These are phyloP conservation scores for Euphorbia celastroides DNA, from an alignment of 441 rosid species.

Conservation along the genomic window DNA sequence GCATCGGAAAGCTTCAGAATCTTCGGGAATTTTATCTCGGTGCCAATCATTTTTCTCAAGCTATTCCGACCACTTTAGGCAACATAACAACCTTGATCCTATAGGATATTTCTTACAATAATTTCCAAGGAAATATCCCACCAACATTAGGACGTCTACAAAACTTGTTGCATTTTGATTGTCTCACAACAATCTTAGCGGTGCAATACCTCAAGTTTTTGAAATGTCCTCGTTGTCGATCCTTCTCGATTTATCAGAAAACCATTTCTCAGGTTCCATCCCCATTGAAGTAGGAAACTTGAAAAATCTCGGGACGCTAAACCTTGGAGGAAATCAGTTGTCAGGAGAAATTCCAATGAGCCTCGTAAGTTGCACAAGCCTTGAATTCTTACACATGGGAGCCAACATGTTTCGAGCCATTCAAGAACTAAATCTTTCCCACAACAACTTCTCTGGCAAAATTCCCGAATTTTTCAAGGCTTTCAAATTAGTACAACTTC, in stretches of 20 bases:
- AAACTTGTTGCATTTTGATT: not conserved
- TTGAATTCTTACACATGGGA: not conserved
- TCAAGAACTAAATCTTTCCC: not conserved
- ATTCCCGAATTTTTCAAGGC: not conserved
- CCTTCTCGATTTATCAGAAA: not conserved
- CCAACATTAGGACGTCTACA: not conserved
- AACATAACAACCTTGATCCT: conserved; percentile 21
- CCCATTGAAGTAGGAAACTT: not conserved
- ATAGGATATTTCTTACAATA: not conserved
- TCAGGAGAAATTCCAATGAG: not conserved
- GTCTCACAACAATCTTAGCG: not conserved
- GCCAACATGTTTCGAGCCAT: not conserved
- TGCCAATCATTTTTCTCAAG: conserved; percentile 23
- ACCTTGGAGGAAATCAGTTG: not conserved
- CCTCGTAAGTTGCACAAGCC: not conserved
- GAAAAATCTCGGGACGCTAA: not conserved
- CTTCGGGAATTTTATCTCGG: not conserved
- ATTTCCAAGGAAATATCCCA: not conserved
- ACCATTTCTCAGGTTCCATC: not conserved
- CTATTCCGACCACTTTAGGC: conserved; percentile 32
- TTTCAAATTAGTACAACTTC: not conserved
- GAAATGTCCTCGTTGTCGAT: not conserved
- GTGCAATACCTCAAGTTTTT: not conserved
- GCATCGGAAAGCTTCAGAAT: not conserved
- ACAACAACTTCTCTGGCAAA: not conserved